Evolutionary conservation across 2,329 filamentous ascomycete species (phyloP).

Genomic region (Colletotrichum tofieldiae): DNA sequence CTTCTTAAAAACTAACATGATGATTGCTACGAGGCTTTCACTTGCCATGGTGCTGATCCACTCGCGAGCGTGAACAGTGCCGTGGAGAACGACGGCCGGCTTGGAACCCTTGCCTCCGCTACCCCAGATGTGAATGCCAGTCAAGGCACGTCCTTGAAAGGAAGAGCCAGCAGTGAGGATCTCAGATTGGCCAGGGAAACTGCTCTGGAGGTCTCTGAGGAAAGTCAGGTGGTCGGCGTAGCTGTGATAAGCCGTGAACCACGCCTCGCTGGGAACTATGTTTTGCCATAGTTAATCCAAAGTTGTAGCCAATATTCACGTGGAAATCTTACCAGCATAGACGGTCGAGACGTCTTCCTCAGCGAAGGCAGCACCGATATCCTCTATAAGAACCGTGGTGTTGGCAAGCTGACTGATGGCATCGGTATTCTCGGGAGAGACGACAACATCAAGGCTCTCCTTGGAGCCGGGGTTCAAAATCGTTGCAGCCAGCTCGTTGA

Average conservation of each 20-base stretch:
- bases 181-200: conserved; percentile 61
- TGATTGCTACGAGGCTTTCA: conserved; percentile 52
- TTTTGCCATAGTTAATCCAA: background rate
- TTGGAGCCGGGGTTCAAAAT: conserved; percentile 25
- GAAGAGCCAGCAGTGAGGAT: conserved; percentile 66
- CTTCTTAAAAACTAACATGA: rapidly evolving
- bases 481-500: conserved; percentile 30
- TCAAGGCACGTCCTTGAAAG: conserved; percentile 67
- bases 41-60: conserved; percentile 71
- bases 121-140: conserved; percentile 73
- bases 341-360: conserved; percentile 46
- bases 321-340: conserved; percentile 36
- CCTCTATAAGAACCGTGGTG: conserved; percentile 49
- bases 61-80: conserved; percentile 68
- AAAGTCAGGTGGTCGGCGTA: conserved; percentile 67
- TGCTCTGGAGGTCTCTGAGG: conserved; percentile 59
- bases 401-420: conserved; percentile 52
- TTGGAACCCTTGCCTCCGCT: conserved; percentile 59
- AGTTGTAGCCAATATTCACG: too few species aligned
- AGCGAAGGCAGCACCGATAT: conserved; percentile 50
- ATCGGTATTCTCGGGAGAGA: conserved; percentile 49
- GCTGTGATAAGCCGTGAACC: conserved; percentile 69
- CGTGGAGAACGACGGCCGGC: conserved; percentile 67
- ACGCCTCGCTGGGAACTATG: conserved; percentile 50
- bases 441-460: conserved; percentile 50